Percentiles rank a stretch among this genome's conserved stretches.
phyloP scores from a whole-genome alignment of 805 yeast genomes.

The Kazachstania taianensis region DNA sequence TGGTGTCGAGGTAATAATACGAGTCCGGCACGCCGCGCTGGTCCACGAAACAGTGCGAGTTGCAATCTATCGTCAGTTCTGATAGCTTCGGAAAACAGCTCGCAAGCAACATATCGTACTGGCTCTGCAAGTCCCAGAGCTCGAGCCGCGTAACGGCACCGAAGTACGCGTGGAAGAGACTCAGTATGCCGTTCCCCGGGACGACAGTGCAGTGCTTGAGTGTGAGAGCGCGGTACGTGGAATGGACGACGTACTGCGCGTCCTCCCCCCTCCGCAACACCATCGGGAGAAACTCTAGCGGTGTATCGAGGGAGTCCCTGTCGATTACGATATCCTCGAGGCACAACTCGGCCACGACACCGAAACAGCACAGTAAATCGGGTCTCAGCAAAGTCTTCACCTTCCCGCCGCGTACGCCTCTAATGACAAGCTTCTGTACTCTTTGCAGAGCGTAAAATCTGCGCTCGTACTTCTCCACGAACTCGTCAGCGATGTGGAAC shows the following conservation, averaged over 20 bases:
- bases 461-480: constrained; percentile 20
- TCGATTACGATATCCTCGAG: constrained; percentile 42
- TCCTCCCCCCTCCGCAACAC: constrained; percentile 14
- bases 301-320: constrained; percentile 31
- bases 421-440: constrained; percentile 20
- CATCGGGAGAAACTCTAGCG: constrained; percentile 27
- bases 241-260: constrained; percentile 24
- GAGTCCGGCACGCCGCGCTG: constrained; percentile 16
- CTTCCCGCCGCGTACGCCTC: constrained; percentile 11
- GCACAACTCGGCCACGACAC: constrained; percentile 34
- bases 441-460: constrained; percentile 23
- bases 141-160: constrained; percentile 31
- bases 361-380: constrained; percentile 38
- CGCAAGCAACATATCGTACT: constrained; percentile 39
- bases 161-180: constrained; percentile 32
- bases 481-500: constrained; percentile 22
- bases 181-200: constrained; percentile 30
- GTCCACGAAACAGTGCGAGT: constrained; percentile 35
- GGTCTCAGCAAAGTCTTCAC: constrained; percentile 23
- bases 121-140: constrained; percentile 33
- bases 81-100: constrained; percentile 35
- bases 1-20: constrained; percentile 16
- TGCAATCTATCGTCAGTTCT: constrained; percentile 37
- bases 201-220: constrained; percentile 29
- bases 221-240: constrained; percentile 29